These are phyloP conservation scores for Collariella sp. DNA, from an alignment of 495 filamentous ascomycete species.

Conservation along the genomic window DNA sequence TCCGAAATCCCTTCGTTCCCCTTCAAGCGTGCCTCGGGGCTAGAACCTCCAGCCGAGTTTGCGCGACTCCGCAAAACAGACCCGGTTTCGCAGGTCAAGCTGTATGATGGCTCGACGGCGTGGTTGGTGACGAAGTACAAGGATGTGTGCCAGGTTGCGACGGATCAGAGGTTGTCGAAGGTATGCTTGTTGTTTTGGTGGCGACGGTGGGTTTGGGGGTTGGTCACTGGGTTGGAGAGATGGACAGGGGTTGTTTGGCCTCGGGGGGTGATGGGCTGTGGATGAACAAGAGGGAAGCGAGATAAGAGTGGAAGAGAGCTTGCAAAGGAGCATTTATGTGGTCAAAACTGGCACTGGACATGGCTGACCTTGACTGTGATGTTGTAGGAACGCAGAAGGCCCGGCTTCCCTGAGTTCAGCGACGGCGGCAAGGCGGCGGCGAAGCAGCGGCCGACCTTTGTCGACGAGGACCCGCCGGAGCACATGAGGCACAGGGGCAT, in stretches of 20 bases:
- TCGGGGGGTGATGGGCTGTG: too few species aligned
- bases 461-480: slow-evolving; percentile 41
- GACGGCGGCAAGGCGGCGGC: slow-evolving; percentile 33
- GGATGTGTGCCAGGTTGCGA: slow-evolving; percentile 36
- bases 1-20: slow-evolving; percentile 28
- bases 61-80: slow-evolving; percentile 29
- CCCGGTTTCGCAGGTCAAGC: slow-evolving; percentile 36
- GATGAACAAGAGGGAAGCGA: too few species aligned
- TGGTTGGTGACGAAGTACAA: slow-evolving; percentile 41
- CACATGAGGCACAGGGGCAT: slow-evolving; percentile 38
- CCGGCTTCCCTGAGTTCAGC: slow-evolving; percentile 40
- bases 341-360: background rate
- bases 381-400: slow-evolving; percentile 29
- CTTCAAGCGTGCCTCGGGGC: slow-evolving; percentile 32
- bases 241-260: background rate
- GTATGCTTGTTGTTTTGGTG: slow-evolving; percentile 1
- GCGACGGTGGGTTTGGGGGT: background rate
- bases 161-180: slow-evolving; percentile 35
- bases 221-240: background rate
- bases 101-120: slow-evolving; percentile 36
- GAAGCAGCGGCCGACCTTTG: slow-evolving; percentile 40
- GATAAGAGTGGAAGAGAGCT: too few species aligned
- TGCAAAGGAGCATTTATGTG: too few species aligned
- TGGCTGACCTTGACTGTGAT: background rate
- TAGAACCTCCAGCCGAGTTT: slow-evolving; percentile 37